Evolutionary conservation across 192 early-diverging fungal genomes (phyloP).

Genomic region (Umbelopsis sp.): DNA sequence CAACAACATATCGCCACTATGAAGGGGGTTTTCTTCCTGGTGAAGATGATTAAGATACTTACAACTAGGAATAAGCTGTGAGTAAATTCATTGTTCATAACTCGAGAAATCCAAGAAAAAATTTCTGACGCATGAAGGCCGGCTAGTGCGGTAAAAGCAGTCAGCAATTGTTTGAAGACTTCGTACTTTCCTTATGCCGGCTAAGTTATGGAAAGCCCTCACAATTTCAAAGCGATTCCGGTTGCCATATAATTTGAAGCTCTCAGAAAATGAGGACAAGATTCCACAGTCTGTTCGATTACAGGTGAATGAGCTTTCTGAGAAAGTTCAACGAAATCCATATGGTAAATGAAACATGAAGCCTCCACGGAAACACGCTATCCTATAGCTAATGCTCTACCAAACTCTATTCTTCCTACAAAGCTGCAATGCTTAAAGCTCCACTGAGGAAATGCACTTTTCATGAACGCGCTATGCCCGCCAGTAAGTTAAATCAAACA

Average conservation of each 20-base stretch:
- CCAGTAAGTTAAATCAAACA: not conserved
- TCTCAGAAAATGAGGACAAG: not conserved
- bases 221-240: constrained; percentile 8
- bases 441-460: constrained; percentile 19
- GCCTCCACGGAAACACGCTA: no score
- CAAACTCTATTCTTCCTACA: not conserved
- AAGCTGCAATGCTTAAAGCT: constrained; percentile 15
- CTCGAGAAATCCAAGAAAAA: no score
- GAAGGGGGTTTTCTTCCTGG: no score
- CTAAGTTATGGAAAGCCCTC: not conserved
- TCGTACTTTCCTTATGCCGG: not conserved
- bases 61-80: no score
- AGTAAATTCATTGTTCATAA: no score
- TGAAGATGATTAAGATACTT: no score
- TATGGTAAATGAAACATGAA: constrained; percentile 21
- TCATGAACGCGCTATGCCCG: constrained; percentile 9
- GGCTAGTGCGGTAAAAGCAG: no score
- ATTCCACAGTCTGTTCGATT: constrained; percentile 1
- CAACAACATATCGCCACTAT: no score
- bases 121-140: no score
- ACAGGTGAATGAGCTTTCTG: not conserved
- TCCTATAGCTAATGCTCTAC: no score
- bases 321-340: constrained; percentile 16
- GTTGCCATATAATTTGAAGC: not conserved
- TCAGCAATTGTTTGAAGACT: not conserved